Base-by-base conservation (phyloP, 2,329 filamentous ascomycete genomes). In the Bertia moriformis region DNA sequence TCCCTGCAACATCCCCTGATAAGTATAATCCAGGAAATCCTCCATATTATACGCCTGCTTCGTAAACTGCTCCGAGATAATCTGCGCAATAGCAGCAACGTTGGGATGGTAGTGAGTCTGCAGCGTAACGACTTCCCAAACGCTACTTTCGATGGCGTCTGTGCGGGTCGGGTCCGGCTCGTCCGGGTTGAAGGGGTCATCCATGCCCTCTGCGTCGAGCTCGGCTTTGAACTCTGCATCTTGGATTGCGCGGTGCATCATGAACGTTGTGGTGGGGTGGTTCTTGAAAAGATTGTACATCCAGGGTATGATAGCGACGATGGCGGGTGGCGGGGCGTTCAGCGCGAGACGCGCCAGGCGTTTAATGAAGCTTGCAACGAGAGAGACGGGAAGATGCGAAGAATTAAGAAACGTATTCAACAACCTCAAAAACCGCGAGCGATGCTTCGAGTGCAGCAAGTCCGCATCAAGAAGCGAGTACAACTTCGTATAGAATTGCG, bases 31-130 rank as follows among this genome's bases (percentile, higher is more conserved):
- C 37, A 96, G 62, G 59, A 98, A 98, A 54, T 98, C 91, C 54
- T 98, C 91, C n/a, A 95, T 62, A 49, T 87, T 91, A 59, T 96
- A 98, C 2, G 81, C 72, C 48, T 87, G 79, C 62, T 98, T 98
- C 2, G 91, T 98, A 57, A 96, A 98, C 56, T 96, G 91, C 60
- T 96, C 87, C 2, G 84, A 84, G 41, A 98, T 77, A 45, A 98
- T 94, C 59, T 87, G 91, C 35, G 87, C 82, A 48, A 98, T 77
- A 2, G 88, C 91, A 1, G 89, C 88, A 18, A 98, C 86, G 49
- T 96, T 98, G 13, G 93, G 91, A 54, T 98, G 91, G 58, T 93
- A 96, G 58, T 98, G 93, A 1, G 78, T 80, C 57, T 93, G 86
- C 41, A 96, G 65, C 42, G 86, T 87, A 43, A 93, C 83, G 39